A percentile compares a stretch with the other conserved stretches of the same genome.
These are phyloP conservation scores for Ogataea philodendri DNA, from an alignment of 805 yeast genomes.

Conservation along the genomic window DNA sequence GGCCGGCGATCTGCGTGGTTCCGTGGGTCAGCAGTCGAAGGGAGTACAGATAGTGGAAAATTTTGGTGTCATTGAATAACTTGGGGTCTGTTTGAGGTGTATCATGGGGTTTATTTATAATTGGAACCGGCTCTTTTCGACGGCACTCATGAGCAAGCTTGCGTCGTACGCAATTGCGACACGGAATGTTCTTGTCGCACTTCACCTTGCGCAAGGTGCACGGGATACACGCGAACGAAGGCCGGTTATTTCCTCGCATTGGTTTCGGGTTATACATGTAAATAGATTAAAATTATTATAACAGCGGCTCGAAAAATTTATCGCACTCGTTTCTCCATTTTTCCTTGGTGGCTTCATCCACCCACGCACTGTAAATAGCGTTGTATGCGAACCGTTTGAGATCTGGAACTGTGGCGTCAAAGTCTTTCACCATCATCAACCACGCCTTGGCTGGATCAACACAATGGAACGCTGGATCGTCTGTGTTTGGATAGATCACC, in stretches of 20 bases:
- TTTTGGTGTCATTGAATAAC: slow-evolving; percentile 15
- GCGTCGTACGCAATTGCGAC: slow-evolving; percentile 22
- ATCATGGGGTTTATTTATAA: not conserved
- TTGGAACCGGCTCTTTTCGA: slow-evolving; percentile 4
- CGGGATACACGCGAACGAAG: slow-evolving; percentile 22
- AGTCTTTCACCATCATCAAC: slow-evolving; percentile 34
- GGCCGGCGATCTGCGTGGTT: slow-evolving; percentile 19
- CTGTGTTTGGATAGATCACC: slow-evolving; percentile 33
- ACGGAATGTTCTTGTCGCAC: slow-evolving; percentile 28
- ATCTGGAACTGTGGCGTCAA: slow-evolving; percentile 26
- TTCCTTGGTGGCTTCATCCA: slow-evolving; percentile 20
- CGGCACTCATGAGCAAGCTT: slow-evolving; percentile 21
- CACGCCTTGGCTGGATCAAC: slow-evolving; percentile 32
- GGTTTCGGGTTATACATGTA: slow-evolving; percentile 1
- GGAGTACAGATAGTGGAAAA: slow-evolving; percentile 24
- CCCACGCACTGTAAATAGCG: slow-evolving; percentile 33
- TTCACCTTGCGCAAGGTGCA: slow-evolving; percentile 26
- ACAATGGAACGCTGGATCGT: slow-evolving; percentile 33
- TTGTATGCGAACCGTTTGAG: slow-evolving; percentile 25
- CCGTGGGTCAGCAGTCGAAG: slow-evolving; percentile 27
- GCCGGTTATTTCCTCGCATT: slow-evolving; percentile 5
- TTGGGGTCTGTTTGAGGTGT: not conserved
- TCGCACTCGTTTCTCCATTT: slow-evolving; percentile 21
- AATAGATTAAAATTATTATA: slow-evolving; percentile 1
- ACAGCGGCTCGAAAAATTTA: slow-evolving; percentile 16